These are phyloP conservation scores for Huiozyma naganishii DNA, from an alignment of 805 yeast genomes.

Conservation along the genomic window DNA sequence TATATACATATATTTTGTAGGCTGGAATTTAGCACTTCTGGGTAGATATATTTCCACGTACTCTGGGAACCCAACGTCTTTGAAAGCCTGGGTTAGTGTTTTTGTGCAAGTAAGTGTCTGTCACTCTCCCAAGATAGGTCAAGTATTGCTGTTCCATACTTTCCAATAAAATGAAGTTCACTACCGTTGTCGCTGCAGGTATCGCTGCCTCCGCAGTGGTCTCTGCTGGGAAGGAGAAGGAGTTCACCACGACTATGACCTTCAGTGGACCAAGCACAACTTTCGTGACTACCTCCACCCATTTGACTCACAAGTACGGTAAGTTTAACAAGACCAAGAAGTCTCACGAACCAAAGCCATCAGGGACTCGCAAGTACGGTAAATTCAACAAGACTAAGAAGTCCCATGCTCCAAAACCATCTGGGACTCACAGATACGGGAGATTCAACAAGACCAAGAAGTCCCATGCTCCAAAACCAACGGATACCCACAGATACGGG, in stretches of 20 bases:
- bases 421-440: slow-evolving; percentile 51
- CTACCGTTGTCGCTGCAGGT: slow-evolving; percentile 33
- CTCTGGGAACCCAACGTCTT: no score
- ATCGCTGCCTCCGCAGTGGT: slow-evolving; percentile 28
- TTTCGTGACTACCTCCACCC: slow-evolving; percentile 21
- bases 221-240: slow-evolving; percentile 16
- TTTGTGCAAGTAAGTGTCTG: no score
- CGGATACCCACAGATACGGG: slow-evolving; percentile 51
- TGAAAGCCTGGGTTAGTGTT: no score
- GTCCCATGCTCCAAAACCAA: slow-evolving; percentile 23
- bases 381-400: slow-evolving; percentile 34
- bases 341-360: slow-evolving; percentile 24
- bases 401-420: slow-evolving; percentile 24
- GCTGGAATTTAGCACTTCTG: neutral
- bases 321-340: slow-evolving; percentile 34
- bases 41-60: neutral
- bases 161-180: slow-evolving; percentile 31
- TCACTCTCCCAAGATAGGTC: no score
- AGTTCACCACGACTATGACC: slow-evolving; percentile 9
- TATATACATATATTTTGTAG: no score
- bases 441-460: slow-evolving; percentile 36
- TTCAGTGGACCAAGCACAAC: slow-evolving; percentile 19
- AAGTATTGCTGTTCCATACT: neutral
- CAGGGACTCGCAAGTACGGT: slow-evolving; percentile 49
- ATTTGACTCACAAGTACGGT: slow-evolving; percentile 45